Evolutionary conservation across 371 early-diverging fungal species (phyloP).

Genomic region (Mucor mucedo): DNA sequence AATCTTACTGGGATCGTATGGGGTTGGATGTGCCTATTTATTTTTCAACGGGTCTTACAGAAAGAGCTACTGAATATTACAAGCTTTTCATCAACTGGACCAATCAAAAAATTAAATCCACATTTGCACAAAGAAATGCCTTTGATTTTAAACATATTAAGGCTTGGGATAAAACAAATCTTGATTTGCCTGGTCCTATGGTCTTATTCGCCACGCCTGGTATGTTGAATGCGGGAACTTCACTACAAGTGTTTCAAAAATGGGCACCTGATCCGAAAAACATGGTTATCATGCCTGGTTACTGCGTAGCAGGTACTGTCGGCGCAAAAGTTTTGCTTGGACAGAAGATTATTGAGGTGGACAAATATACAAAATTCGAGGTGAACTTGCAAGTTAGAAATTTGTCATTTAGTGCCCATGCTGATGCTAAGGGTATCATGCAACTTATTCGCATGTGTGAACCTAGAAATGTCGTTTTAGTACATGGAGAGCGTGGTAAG

Average conservation of each 20-base stretch:
- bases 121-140: constrained; percentile 84
- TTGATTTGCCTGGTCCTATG: constrained; percentile 83
- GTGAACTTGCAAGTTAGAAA: constrained; percentile 95
- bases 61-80: constrained; percentile 94
- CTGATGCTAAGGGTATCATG: constrained; percentile 99
- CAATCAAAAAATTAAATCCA: constrained; percentile 90
- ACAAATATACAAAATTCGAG: constrained; percentile 73
- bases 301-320: constrained; percentile 94
- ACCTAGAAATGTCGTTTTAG: constrained; percentile 96
- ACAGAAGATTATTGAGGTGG: constrained; percentile 82
- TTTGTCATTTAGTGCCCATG: constrained; percentile 98
- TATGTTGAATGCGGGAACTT: constrained; percentile 88
- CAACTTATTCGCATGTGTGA: constrained; percentile 93
- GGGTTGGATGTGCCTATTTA: constrained; percentile 88
- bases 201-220: constrained; percentile 97
- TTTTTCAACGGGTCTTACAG: constrained; percentile 92
- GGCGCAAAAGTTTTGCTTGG: constrained; percentile 96
- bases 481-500: constrained; percentile 95
- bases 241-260: constrained; percentile 85
- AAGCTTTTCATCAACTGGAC: constrained; percentile 96
- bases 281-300: constrained; percentile 93
- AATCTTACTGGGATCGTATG: constrained; percentile 96
- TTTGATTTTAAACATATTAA: constrained; percentile 96
- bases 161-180: constrained; percentile 74
- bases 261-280: constrained; percentile 91